Evolutionary conservation across 1,139 yeast species (phyloP), one percentile per base, ranked within the genome.

Genomic region (Candida sojae): DNA sequence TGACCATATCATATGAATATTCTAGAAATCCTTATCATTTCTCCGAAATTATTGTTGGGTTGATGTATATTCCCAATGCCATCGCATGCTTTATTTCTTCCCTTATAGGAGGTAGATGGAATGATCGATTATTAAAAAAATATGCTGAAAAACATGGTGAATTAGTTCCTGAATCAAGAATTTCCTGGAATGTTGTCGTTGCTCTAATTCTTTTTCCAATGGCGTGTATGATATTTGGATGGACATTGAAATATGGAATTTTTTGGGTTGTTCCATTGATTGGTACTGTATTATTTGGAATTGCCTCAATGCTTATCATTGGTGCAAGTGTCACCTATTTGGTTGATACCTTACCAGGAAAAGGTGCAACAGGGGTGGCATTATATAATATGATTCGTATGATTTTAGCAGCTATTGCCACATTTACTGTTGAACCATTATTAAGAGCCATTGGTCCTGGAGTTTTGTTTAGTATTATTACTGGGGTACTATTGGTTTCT

Each of bases 281-380:
- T 8, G 96, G 96, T 0, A 84, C 95, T 4, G 88, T 92, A 1
- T 53, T 88, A 5, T 88, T 86, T 63, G 97, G 97, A 0, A 82
- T 86, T 61, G 88, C 93, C 0, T 83, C 90, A 23, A 88, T 89
- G 96, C 80, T 89, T 66, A 83, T 88, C 7, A 88, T 88, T 54
- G 95, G 96, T 1, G 83, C 89, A 7, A 85, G 91, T 0, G 82
- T 86, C 4, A 88, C 96, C 0, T 90, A 88, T 61, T 69, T 90
- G 50, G 92, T 90, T 2, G 96, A 90, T 62, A 83, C 91, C 0
- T 73, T 90, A 45, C 96, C 96, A 0, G 96, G 96, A 0, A 78
- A 86, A 57, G 96, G 96, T 36, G 92, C 96, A 5, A 87, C 96
- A 0, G 96, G 96, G 1, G 89, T 89, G 40, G 96, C 96, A 0